These are phyloP conservation scores for Fusarium humuli DNA, from an alignment of 2,329 filamentous ascomycete genomes.

Conservation along the genomic window DNA sequence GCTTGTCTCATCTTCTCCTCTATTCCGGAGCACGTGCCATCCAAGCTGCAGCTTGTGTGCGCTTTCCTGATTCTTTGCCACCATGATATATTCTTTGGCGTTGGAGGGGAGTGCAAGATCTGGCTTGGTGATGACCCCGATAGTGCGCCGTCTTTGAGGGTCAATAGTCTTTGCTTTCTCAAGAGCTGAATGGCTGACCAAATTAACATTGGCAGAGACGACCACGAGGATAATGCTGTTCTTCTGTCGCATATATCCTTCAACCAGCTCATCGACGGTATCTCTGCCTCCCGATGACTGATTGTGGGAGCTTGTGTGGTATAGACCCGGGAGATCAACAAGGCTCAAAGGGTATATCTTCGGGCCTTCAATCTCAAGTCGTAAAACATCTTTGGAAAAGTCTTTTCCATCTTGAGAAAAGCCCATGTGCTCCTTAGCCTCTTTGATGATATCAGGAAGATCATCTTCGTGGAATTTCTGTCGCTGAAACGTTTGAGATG, in stretches of 20 bases:
- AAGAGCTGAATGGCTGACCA: conserved; percentile 64
- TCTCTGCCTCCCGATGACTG: conserved; percentile 49
- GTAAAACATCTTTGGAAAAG: conserved; percentile 61
- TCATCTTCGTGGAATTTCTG: conserved; percentile 53
- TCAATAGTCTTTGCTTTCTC: conserved; percentile 58
- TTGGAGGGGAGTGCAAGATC: conserved; percentile 57
- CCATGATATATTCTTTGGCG: conserved; percentile 55
- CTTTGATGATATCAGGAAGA: conserved; percentile 61
- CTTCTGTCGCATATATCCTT: conserved; percentile 66
- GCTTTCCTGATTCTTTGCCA: conserved; percentile 50
- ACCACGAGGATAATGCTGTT: conserved; percentile 71
- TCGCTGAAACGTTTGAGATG: conserved; percentile 47
- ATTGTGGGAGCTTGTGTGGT: conserved; percentile 48
- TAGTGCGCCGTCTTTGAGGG: conserved; percentile 57
- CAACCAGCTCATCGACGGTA: conserved; percentile 54
- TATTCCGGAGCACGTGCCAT: conserved; percentile 67
- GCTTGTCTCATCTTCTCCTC: conserved; percentile 50
- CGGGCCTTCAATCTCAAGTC: conserved; percentile 60
- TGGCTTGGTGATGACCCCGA: conserved; percentile 69
- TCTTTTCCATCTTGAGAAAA: conserved; percentile 45
- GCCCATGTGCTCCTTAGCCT: conserved; percentile 64
- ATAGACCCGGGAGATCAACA: conserved; percentile 66
- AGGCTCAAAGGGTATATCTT: conserved; percentile 61
- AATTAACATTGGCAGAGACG: conserved; percentile 61
- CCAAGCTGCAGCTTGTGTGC: conserved; percentile 55